Base-by-base conservation (phyloP, 2,329 filamentous ascomycete species). In the Nannizziopsis barbatae region DNA sequence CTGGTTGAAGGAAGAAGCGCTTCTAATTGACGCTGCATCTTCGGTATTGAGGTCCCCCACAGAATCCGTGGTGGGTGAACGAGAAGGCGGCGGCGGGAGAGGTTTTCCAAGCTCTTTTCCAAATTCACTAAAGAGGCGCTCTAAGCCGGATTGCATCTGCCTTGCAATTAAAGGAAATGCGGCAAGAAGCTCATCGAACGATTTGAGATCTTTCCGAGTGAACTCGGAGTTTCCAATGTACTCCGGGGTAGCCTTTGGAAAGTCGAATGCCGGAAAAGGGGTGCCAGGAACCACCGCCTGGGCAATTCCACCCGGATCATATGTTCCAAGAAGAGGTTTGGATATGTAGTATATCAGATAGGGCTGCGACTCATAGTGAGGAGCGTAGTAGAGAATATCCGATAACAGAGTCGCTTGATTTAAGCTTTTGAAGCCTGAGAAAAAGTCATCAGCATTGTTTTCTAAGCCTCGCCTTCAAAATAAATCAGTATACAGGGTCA, bases 301-400 rank as follows among this genome's bases (percentile, higher is more conserved):
- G 3, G 76, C 66, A 43, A 90, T 81, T 54, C 80, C 82, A 45
- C 80, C 75, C 44, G 87, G 77, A 60, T 95, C 88, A 73, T 83
- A 89, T 1, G 77, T 76, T 18, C 92, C 92, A 15, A 95, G 77
- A 45, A 98, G 71, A 1, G 92, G 92, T 45, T 80, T 82, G 20
- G 90, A 92, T 54, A 98, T 94, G 66, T 89, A 95, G 75, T 96
- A 96, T 52, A 98, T 76, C 38, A 98, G 79, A 88, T 92, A 98
- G 75, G 89, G 86, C 57, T 88, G 83, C 11, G 86, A 83, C 58
- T 96, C 90, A 58, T 86, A 77, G n/a, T 79, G 81, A 60, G 95
- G 86, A 42, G 87, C 83, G 60, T 93, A 94, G 76, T 87, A 96
- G 35, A 95, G 77, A 33, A 77, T 74, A 65, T 98, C 93, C 61